Base-by-base conservation (phyloP, 1,139 yeast species). In the Candida freyschussii region DNA sequence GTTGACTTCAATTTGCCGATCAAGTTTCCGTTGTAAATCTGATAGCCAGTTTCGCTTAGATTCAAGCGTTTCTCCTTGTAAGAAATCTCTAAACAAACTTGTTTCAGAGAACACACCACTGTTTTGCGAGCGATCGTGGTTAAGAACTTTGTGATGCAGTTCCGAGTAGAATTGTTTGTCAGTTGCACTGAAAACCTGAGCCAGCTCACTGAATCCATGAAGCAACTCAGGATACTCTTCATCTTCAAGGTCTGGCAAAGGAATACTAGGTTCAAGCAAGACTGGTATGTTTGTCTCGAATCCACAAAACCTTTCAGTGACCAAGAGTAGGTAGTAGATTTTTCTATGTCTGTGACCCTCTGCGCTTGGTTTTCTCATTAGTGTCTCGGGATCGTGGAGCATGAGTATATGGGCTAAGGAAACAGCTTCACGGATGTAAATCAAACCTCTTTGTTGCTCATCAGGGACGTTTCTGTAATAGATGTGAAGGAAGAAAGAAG, bases 211-310 rank as follows among this genome's bases (percentile, higher is more conserved):
- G 33, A 48, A 48, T 1, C 52, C 52, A 7, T 37, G 32, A 7
- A 48, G 23, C 21, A 45, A 25, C 13, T 45, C 50, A 7, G 52
- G 48, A 28, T 46, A 44, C 20, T 46, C 50, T 27, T 48, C 52
- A 23, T 44, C 46, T 7, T 44, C 43, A 18, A 41, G 29, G 10
- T 41, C 40, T 13, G 51, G 49, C 13, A 44, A 41, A 6, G 47
- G 50, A 6, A 48, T 36, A 1, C 41, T 39, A 16, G 51, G 50
- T 7, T 46, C 51, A 5, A 48, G 22, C 7, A 48, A 26, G 6
- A 44, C 48, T 5, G 51, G 51, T 6, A 44, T 20, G 10, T 44
- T 41, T 4, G 39, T 39, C 26, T 41, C 47, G 15, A 48, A 44
- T 15, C 45, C 35, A 18, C 39, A 36, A 22, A 40, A 48, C 27